Percentiles rank a stretch among this genome's conserved stretches.
phyloP scores from a whole-genome alignment of 768 basidiomycete species.

The Leccinum imitatum region DNA sequence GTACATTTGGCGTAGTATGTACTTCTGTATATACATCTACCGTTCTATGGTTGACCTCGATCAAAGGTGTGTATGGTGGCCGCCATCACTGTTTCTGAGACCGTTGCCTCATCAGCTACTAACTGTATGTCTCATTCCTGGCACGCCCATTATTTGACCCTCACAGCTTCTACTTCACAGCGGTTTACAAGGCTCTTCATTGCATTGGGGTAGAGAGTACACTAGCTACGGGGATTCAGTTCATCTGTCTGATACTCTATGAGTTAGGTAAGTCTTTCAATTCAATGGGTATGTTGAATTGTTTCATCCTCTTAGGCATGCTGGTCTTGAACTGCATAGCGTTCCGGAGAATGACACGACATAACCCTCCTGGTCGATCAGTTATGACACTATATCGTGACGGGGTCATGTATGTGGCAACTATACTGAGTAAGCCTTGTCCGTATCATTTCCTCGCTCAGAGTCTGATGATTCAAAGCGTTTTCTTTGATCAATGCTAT shows the following conservation, averaged over 20 bases:
- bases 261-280: constrained; percentile 8
- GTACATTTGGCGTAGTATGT: constrained; percentile 12
- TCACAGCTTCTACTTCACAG: constrained; percentile 1
- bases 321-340: constrained; percentile 17
- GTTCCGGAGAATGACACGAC: constrained; percentile 16
- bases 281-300: not conserved
- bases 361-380: constrained; percentile 7
- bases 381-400: constrained; percentile 18
- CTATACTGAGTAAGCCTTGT: constrained; percentile 13
- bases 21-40: not conserved
- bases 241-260: constrained; percentile 14
- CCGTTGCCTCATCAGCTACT: constrained; percentile 1
- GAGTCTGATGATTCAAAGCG: constrained; percentile 3
- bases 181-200: constrained; percentile 11
- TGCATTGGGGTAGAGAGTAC: constrained; percentile 8
- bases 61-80: constrained; percentile 8
- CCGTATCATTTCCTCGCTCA: not conserved
- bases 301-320: constrained; percentile 11
- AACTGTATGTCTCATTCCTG: constrained; percentile 3
- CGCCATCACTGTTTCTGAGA: constrained; percentile 10
- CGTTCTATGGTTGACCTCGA: not conserved
- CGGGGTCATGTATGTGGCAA: constrained; percentile 19
- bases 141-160: not conserved
- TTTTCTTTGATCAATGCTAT: constrained; percentile 20
- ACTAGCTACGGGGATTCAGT: constrained; percentile 11